Conservation (phyloP, 2,329 filamentous ascomycete genomes). For the Fusarium xylarioides region DNA sequence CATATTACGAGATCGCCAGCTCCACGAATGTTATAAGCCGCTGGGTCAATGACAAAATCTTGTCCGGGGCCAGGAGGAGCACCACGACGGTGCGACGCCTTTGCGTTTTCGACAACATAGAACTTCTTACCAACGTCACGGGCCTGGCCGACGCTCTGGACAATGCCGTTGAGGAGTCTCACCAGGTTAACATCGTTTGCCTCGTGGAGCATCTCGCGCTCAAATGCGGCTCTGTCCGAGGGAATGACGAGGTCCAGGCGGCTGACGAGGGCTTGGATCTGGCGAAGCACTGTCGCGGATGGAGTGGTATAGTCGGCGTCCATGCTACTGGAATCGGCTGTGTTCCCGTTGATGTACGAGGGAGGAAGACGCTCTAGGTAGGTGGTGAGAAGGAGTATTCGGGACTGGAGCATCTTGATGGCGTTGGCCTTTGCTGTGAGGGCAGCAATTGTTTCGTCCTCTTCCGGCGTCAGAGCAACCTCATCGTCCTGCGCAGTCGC, state of each 20-base stretch:
- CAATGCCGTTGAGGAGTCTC: conserved; percentile 77
- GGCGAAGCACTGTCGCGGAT: conserved; percentile 81
- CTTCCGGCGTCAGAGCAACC: conserved; percentile 62
- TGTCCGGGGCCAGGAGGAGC: conserved; percentile 24
- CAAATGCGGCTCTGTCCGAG: conserved; percentile 70
- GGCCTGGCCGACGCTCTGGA: conserved; percentile 75
- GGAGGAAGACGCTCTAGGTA: conserved; percentile 80
- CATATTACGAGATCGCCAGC: conserved; percentile 48
- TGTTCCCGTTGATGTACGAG: conserved; percentile 65
- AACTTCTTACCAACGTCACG: conserved; percentile 82
- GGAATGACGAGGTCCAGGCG: conserved; percentile 85
- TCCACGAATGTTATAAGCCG: conserved; percentile 40
- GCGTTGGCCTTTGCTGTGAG: conserved; percentile 92
- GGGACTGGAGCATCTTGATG: conserved; percentile 88
- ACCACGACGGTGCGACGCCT: conserved; percentile 35
- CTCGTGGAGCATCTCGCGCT: conserved; percentile 77
- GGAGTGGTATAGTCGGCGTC: conserved; percentile 54
- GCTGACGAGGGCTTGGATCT: conserved; percentile 85
- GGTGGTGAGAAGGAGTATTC: conserved; percentile 75
- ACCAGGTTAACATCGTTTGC: conserved; percentile 86
- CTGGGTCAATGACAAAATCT: conserved; percentile 35
- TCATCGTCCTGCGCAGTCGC: conserved; percentile 48
- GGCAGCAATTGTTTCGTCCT: conserved; percentile 69
- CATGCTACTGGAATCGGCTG: conserved; percentile 50
- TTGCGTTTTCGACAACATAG: conserved; percentile 61